Evolutionary conservation across 129 eudicot genomes (phyloP).

Genomic region (Ambrosia trifida): DNA sequence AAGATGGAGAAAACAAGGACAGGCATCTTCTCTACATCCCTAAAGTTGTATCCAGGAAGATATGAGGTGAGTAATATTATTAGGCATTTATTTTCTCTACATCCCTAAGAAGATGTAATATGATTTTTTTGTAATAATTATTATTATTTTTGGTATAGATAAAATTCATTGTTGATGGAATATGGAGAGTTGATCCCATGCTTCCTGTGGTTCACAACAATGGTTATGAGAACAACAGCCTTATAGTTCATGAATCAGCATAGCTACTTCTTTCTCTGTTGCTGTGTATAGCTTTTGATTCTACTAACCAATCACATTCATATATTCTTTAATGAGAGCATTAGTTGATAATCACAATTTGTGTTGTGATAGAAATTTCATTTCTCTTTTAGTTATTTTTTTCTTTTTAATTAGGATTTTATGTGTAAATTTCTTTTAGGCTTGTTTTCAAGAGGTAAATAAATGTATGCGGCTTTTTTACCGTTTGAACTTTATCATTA

Average conservation of each 20-base stretch:
- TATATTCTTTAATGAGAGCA: conserved; percentile 16
- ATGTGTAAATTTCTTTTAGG: too few relatives aligned
- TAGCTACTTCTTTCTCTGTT: neutral
- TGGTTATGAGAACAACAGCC: conserved; percentile 67
- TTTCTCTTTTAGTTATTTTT: neutral
- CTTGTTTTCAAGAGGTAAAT: too few relatives aligned
- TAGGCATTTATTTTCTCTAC: too few relatives aligned
- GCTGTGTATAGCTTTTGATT: conserved; percentile 28
- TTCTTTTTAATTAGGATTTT: too few relatives aligned
- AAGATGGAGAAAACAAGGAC: conserved; percentile 74
- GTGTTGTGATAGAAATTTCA: conserved; percentile 9
- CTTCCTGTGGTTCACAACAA: conserved; percentile 58
- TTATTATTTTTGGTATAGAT: conserved; percentile 38
- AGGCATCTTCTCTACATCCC: conserved; percentile 57
- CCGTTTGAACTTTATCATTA: too few relatives aligned
- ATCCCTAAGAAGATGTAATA: too few relatives aligned
- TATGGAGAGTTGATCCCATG: conserved; percentile 77
- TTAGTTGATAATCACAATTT: conserved; percentile 9
- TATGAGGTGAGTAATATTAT: conserved; percentile 57
- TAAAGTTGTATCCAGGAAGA: conserved; percentile 80
- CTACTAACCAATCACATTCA: conserved; percentile 21
- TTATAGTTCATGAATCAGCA: conserved; percentile 35
- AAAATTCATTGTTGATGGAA: conserved; percentile 85
- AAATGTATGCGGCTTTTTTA: too few relatives aligned
- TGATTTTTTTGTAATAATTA: neutral